phyloP scores from a whole-genome alignment of 208 protist species.

The Trypanosoma theileri region DNA sequence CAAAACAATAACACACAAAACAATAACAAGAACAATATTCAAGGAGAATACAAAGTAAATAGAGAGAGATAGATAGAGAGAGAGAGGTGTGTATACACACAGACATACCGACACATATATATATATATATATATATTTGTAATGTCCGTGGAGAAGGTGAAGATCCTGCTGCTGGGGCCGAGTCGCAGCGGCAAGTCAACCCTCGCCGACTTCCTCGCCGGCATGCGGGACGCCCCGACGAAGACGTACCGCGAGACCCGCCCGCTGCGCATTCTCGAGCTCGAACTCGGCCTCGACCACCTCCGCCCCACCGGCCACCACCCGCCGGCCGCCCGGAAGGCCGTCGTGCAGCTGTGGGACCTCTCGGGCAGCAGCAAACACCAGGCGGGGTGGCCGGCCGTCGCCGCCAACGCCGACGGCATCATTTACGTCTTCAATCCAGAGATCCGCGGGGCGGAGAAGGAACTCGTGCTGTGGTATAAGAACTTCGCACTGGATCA shows the following conservation, averaged over 20 bases:
- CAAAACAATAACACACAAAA: background rate
- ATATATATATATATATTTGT: background rate
- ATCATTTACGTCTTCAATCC: constrained; percentile 91
- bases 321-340: constrained; percentile 41
- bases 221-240: constrained; percentile 74
- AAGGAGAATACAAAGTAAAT: background rate
- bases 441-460: constrained; percentile 62
- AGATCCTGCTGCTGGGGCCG: constrained; percentile 83
- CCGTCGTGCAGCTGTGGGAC: constrained; percentile 89
- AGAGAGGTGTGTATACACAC: constrained; percentile 3
- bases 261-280: constrained; percentile 89
- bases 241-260: constrained; percentile 84
- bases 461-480: constrained; percentile 88
- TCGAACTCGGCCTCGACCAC: constrained; percentile 73
- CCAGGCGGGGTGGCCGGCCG: constrained; percentile 87
- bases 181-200: constrained; percentile 83
- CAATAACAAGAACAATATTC: background rate
- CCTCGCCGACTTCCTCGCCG: constrained; percentile 80
- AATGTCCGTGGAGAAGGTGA: constrained; percentile 72
- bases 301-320: constrained; percentile 32
- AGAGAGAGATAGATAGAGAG: background rate
- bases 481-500: constrained; percentile 86
- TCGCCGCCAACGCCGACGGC: constrained; percentile 67
- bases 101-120: background rate
- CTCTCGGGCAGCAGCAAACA: constrained; percentile 77